phyloP scores from a whole-genome alignment of 306 rosid genomes.

The Cicer bijugum region DNA sequence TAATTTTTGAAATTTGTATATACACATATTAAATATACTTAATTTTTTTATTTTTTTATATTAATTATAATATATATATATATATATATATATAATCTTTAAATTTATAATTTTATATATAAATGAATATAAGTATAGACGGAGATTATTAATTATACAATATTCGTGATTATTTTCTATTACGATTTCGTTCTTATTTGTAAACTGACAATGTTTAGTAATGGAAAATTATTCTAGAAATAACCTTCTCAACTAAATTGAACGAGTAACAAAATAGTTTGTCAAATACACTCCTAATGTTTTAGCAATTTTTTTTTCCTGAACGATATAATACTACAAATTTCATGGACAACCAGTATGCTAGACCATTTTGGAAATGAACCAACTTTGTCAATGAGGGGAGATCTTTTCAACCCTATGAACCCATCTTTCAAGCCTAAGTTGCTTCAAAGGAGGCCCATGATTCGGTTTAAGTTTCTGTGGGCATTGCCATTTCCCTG shows the following conservation, averaged over 20 bases:
- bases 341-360: not conserved
- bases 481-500: conserved; percentile 89
- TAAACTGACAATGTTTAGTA: not conserved
- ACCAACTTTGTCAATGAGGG: not conserved
- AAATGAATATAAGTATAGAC: too few species aligned
- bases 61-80: too few species aligned
- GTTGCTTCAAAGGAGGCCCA: conserved; percentile 88
- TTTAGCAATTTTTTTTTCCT: not conserved
- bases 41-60: too few species aligned
- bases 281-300: not conserved
- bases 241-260: conserved; percentile 4
- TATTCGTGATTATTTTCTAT: not conserved
- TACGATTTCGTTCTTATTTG: not conserved
- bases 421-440: conserved; percentile 86
- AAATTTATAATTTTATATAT: too few species aligned
- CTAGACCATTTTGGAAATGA: not conserved
- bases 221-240: not conserved
- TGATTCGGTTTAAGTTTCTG: conserved; percentile 69
- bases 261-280: not conserved
- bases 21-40: too few species aligned
- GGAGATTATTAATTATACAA: too few species aligned
- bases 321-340: not conserved
- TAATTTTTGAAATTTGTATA: too few species aligned
- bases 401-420: conserved; percentile 48
- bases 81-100: too few species aligned